Conservation (phyloP, 306 rosid genomes). For the Coriaria nepalensis region DNA sequence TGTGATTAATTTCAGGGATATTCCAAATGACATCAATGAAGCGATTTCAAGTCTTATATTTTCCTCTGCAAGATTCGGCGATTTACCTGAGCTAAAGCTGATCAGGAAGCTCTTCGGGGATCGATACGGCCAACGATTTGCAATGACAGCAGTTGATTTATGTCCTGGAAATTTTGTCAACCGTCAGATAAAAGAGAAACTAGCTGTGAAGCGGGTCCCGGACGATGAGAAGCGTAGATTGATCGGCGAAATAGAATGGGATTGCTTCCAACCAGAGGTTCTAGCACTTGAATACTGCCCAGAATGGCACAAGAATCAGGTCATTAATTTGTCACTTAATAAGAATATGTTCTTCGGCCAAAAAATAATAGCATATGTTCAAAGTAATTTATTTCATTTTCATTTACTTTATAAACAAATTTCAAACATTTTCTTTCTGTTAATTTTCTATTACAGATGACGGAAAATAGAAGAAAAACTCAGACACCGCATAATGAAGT, state of each 20-base stretch:
- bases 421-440: background rate
- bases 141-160: constrained; percentile 42
- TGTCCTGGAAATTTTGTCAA: constrained; percentile 63
- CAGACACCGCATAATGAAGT: too few species aligned
- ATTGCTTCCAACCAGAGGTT: constrained; percentile 29
- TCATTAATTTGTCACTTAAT: constrained; percentile 2
- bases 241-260: constrained; percentile 48
- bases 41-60: constrained; percentile 73
- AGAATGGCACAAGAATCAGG: constrained; percentile 48
- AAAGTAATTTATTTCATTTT: background rate
- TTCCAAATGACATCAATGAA: constrained; percentile 72
- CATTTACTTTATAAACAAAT: background rate
- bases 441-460: constrained; percentile 16
- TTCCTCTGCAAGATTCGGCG: constrained; percentile 87
- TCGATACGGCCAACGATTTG: constrained; percentile 54
- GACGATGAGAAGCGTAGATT: constrained; percentile 39
- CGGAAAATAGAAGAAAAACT: constrained; percentile 18
- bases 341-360: background rate
- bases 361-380: too few species aligned
- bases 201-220: constrained; percentile 25
- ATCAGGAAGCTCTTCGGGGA: constrained; percentile 57
- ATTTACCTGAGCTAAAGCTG: constrained; percentile 66
- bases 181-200: constrained; percentile 49
- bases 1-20: constrained; percentile 18
- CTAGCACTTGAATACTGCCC: constrained; percentile 59